These are phyloP conservation scores for Schwanniomyces occidentalis DNA, from an alignment of 805 yeast genomes.

Conservation along the genomic window DNA sequence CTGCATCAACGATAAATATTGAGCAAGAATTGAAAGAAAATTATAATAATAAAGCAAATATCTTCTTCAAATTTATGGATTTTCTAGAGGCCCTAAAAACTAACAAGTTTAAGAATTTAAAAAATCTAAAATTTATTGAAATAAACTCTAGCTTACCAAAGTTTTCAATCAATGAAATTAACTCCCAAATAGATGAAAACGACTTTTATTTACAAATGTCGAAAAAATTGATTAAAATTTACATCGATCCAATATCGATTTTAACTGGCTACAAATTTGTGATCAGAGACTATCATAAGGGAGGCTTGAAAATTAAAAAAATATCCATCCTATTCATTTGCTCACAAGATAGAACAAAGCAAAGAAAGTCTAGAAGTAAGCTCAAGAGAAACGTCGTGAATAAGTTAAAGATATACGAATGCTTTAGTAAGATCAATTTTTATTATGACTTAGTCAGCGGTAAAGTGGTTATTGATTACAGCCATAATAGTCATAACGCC, in stretches of 20 bases:
- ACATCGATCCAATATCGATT: slow-evolving; percentile 7
- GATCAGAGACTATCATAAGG: slow-evolving; percentile 9
- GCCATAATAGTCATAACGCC: slow-evolving; percentile 4
- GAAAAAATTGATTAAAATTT: slow-evolving; percentile 2
- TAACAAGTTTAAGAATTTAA: slow-evolving; percentile 3
- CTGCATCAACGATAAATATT: neutral
- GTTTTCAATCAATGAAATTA: slow-evolving; percentile 3
- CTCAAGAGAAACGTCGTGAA: slow-evolving; percentile 3
- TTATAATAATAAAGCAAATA: neutral
- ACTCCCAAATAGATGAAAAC: slow-evolving; percentile 2
- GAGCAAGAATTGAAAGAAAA: slow-evolving; percentile 1
- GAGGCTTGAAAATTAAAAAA: slow-evolving; percentile 7
- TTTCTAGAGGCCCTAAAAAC: slow-evolving; percentile 2
- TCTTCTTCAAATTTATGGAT: slow-evolving; percentile 2
- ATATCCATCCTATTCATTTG: slow-evolving; percentile 8
- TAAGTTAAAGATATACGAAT: slow-evolving; percentile 6
- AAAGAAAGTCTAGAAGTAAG: slow-evolving; percentile 9
- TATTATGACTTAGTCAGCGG: slow-evolving; percentile 7
- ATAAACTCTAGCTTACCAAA: slow-evolving; percentile 1
- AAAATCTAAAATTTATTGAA: slow-evolving; percentile 2
- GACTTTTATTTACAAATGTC: slow-evolving; percentile 5
- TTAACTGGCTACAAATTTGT: slow-evolving; percentile 8
- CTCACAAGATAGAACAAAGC: slow-evolving; percentile 7
- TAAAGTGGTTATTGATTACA: slow-evolving; percentile 1
- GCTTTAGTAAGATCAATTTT: slow-evolving; percentile 5